Evolutionary conservation across 768 basidiomycete genomes (phyloP), one percentile per base, ranked within the genome.

Genomic region (Daedalea quercina): DNA sequence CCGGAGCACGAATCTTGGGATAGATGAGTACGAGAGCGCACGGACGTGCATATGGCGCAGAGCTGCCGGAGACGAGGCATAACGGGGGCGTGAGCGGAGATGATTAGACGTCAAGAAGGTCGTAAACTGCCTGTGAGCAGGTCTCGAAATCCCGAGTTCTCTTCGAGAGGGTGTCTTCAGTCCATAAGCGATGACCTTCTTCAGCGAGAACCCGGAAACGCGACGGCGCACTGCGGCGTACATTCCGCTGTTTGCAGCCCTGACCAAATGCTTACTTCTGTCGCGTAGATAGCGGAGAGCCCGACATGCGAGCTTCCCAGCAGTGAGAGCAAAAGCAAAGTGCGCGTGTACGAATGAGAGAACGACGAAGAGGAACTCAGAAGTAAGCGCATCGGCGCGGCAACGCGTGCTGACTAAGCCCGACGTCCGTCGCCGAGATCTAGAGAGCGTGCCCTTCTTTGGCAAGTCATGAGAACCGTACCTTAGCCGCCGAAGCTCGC

Each of bases 1-100:
- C 43, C 91, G 78, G 0, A 86, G 83, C 43, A 95, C 81, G 58
- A 95, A 89, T 57, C 84, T 76, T n/a, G 94, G 94, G 55, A 96
- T 87, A 9, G 91, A 87, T 3, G 84, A 77, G 67, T 95, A 95
- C 7, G 92, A 94, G 25, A 92, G 74, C 9, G 85, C 81, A 34
- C 90, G 82, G 40, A 78, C 75, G 62, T 90, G 86, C 51, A 88
- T 71, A 61, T 80, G 78, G n/a, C 88, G 79, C 28, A 87, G 65
- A 31, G 70, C 63, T 33, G 73, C 65, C 17, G 73, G 69, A 9
- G 72, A 44, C 20, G 57, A 69, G 8, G 74, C 65, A 65, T 80
- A 76, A 28, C 77, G 73, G 51, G 73, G 67, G 34, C 82, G 75
- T 17, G 81, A 69, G n/a, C 70, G 69, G 15, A 67, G 52, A 3